phyloP scores from a whole-genome alignment of 1,284 basidiomycete genomes.

The Cystobasidium slooffiae region DNA sequence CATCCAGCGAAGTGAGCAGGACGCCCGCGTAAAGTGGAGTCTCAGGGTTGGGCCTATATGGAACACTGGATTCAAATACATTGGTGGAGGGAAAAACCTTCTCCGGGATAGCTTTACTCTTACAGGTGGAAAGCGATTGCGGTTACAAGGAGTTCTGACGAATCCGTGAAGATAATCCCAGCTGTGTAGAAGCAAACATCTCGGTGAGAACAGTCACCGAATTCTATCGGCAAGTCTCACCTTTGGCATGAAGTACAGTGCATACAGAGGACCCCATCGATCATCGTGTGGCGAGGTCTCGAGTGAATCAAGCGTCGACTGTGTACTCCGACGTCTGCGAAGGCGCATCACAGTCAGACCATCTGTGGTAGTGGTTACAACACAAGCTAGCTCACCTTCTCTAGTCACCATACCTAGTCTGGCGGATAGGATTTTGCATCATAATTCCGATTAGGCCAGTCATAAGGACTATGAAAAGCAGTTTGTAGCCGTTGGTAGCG shows the following conservation, averaged over 20 bases:
- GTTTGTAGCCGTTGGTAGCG: conserved; percentile 68
- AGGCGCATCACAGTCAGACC: too few species aligned
- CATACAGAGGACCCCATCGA: conserved; percentile 66
- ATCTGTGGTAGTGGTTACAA: too few species aligned
- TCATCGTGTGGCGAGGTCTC: conserved; percentile 61
- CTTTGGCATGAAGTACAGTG: conserved; percentile 66
- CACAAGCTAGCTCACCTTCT: conserved; percentile 50
- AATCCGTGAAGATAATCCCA: conserved; percentile 58
- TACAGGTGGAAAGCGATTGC: conserved; percentile 75
- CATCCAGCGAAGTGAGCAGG: conserved; percentile 79
- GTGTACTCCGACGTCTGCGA: conserved; percentile 51
- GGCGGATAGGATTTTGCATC: conserved; percentile 62
- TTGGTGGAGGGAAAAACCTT: neutral
- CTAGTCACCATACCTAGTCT: conserved; percentile 63
- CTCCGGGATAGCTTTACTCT: conserved; percentile 35
- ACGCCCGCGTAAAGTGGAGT: conserved; percentile 81
- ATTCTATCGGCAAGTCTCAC: too few species aligned
- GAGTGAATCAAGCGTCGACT: conserved; percentile 24
- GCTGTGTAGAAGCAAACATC: too few species aligned
- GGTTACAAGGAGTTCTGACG: conserved; percentile 72
- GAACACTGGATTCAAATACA: too few species aligned
- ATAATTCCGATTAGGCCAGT: conserved; percentile 83
- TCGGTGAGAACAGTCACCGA: too few species aligned
- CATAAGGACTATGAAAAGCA: conserved; percentile 82
- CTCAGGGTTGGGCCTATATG: conserved; percentile 73